phyloP scores from a whole-genome alignment of 768 basidiomycete genomes.

The Hysterangium stoloniferum region DNA sequence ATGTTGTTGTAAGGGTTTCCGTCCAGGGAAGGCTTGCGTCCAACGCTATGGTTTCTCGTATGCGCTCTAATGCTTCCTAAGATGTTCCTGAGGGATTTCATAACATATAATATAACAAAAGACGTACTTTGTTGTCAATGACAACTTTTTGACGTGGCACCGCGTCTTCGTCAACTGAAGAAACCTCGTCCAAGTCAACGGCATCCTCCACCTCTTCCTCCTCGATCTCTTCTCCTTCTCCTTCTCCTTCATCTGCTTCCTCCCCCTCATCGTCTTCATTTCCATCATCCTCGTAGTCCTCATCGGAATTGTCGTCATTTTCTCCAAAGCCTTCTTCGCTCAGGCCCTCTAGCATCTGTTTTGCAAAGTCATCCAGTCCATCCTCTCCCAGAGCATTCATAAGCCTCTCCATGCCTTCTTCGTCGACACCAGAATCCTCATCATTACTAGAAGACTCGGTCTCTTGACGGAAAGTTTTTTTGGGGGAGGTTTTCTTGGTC shows the following conservation, averaged over 20 bases:
- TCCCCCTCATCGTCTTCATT: constrained; percentile 18
- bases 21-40: constrained; percentile 76
- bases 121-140: constrained; percentile 69
- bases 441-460: constrained; percentile 14
- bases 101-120: neutral
- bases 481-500: too few relatives aligned
- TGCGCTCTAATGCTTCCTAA: constrained; percentile 72
- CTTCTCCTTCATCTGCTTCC: constrained; percentile 11
- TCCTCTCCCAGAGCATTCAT: constrained; percentile 56
- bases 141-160: constrained; percentile 78
- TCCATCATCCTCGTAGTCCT: constrained; percentile 23
- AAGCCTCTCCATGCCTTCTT: constrained; percentile 49
- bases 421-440: constrained; percentile 42
- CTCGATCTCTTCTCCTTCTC: constrained; percentile 18
- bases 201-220: constrained; percentile 27
- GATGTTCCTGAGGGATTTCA: neutral
- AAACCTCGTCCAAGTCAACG: constrained; percentile 58
- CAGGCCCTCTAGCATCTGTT: constrained; percentile 42
- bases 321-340: constrained; percentile 26
- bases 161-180: constrained; percentile 65
- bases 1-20: constrained; percentile 67
- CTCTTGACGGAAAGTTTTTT: too few relatives aligned
- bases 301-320: constrained; percentile 14
- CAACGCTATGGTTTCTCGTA: constrained; percentile 68
- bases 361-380: constrained; percentile 57